phyloP scores from a whole-genome alignment of 73 alveolate species.

The Symbiodinium pilosum region DNA sequence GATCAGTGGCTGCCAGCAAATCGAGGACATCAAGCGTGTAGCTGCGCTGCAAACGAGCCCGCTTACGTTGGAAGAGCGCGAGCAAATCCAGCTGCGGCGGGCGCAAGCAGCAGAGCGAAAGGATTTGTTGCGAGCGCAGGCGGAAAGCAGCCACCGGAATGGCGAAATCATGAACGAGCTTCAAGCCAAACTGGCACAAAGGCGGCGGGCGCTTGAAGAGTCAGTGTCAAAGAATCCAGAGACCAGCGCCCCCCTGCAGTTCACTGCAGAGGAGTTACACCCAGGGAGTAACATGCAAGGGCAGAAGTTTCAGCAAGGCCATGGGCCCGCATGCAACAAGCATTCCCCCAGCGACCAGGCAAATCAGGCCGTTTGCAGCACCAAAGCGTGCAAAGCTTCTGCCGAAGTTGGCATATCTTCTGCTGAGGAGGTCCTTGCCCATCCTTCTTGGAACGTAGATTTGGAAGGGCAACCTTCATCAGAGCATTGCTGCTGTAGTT shows the following conservation, averaged over 20 bases:
- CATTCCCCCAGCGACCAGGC: no score
- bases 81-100: not conserved
- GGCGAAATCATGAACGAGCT: not conserved
- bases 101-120: slow-evolving; percentile 1
- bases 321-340: no score
- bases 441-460: not conserved
- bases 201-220: not conserved
- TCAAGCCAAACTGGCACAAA: not conserved
- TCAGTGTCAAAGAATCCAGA: not conserved
- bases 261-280: no score
- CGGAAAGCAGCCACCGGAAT: not conserved
- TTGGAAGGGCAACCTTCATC: not conserved
- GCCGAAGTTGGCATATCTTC: not conserved
- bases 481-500: not conserved
- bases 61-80: not conserved
- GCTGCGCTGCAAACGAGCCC: not conserved
- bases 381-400: not conserved
- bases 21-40: not conserved
- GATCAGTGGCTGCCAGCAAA: not conserved
- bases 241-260: no score
- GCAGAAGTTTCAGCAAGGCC: no score
- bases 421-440: not conserved
- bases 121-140: not conserved
- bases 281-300: no score
- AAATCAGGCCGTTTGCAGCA: not conserved